Percentiles rank a stretch among this genome's conserved stretches.
Evolutionary conservation across 2,329 filamentous ascomycete species (phyloP).

Genomic region (Hypoxylon sp.): DNA sequence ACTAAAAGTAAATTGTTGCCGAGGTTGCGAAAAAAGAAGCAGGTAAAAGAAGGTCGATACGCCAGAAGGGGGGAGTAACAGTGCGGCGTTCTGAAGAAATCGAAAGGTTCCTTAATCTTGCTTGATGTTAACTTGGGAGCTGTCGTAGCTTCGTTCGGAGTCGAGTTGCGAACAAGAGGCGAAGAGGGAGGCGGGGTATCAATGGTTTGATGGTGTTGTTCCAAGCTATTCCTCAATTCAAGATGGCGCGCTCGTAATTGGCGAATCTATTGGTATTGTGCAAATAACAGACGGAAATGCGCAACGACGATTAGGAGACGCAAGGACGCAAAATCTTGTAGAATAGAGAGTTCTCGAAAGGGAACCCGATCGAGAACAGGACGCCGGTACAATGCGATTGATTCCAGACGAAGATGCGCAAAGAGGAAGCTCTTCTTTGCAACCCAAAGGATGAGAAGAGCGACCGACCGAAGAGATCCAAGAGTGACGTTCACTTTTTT

Average conservation of each 20-base stretch:
- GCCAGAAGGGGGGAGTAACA: slow-evolving; percentile 29
- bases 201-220: slow-evolving; percentile 40
- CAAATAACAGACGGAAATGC: slow-evolving; percentile 40
- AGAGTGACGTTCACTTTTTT: slow-evolving; percentile 41
- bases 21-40: slow-evolving; percentile 23
- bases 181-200: slow-evolving; percentile 45
- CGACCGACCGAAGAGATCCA: slow-evolving; percentile 45
- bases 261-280: slow-evolving; percentile 44
- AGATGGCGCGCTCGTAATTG: slow-evolving; percentile 40
- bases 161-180: slow-evolving; percentile 40
- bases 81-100: slow-evolving; percentile 33
- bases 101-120: slow-evolving; percentile 32
- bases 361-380: slow-evolving; percentile 44
- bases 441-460: slow-evolving; percentile 40
- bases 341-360: slow-evolving; percentile 43
- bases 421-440: slow-evolving; percentile 38
- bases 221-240: slow-evolving; percentile 26
- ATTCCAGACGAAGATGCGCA: slow-evolving; percentile 45
- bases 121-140: slow-evolving; percentile 30
- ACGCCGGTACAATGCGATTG: slow-evolving; percentile 47
- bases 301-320: slow-evolving; percentile 43
- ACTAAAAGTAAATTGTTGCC: slow-evolving; percentile 35
- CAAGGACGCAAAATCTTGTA: slow-evolving; percentile 41
- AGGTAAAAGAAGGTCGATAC: slow-evolving; percentile 19
- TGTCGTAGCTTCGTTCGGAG: slow-evolving; percentile 48